phyloP scores from a whole-genome alignment of 2,329 filamentous ascomycete genomes.

The Penicillium brevicompactum region DNA sequence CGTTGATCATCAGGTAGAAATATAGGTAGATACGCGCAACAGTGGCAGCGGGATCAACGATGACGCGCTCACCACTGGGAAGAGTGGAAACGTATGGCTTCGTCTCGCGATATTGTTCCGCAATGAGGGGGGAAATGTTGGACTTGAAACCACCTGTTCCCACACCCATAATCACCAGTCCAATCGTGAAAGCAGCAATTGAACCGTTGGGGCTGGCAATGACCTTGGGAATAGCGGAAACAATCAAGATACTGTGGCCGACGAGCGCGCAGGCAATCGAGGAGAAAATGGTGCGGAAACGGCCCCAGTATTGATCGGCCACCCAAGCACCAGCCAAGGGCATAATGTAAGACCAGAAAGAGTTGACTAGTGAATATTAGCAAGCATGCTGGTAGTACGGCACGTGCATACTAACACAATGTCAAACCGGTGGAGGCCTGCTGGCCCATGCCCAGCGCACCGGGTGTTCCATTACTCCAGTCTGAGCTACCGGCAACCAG shows the following conservation, averaged over 20 bases:
- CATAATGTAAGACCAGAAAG: constrained; percentile 65
- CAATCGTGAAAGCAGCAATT: constrained; percentile 65
- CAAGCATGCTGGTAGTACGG: background rate
- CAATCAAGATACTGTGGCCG: constrained; percentile 67
- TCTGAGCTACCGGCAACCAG: constrained; percentile 16
- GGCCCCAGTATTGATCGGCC: constrained; percentile 70
- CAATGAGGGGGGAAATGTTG: constrained; percentile 73
- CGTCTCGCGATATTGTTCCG: constrained; percentile 67
- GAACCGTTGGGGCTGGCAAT: constrained; percentile 60
- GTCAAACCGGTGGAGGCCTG: constrained; percentile 56
- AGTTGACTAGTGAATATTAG: constrained; percentile 47
- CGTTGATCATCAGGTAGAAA: constrained; percentile 72
- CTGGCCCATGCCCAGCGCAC: constrained; percentile 62
- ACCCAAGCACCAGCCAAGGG: constrained; percentile 61
- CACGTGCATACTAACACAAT: constrained; percentile 41
- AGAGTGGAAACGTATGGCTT: constrained; percentile 60
- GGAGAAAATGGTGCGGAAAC: constrained; percentile 70
- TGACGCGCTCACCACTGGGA: constrained; percentile 65
- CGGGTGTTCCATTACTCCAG: constrained; percentile 34
- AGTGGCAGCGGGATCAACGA: constrained; percentile 70
- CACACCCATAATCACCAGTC: constrained; percentile 69
- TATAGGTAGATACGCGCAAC: constrained; percentile 69
- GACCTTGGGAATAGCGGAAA: constrained; percentile 65
- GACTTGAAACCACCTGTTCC: constrained; percentile 82
- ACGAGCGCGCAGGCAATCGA: constrained; percentile 65